A percentile compares a stretch with the other conserved stretches of the same genome.
Conservation (phyloP, 768 basidiomycete species). For the Hypholoma fasciculare region DNA sequence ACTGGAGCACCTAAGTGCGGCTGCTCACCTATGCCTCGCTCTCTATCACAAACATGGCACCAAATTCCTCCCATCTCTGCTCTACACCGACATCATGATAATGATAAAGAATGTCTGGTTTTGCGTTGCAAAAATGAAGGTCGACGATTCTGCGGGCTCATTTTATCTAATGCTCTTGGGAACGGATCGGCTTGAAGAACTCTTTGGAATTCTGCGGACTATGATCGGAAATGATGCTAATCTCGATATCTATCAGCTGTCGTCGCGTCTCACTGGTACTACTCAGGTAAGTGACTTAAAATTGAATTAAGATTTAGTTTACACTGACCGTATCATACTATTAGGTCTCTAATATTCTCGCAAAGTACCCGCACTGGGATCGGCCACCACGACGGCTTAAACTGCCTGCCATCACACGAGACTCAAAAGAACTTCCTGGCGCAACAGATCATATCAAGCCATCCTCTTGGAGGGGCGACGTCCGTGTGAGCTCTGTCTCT, state of each 20-base stretch:
- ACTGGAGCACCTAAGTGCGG: constrained; percentile 24
- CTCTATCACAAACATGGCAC: constrained; percentile 14
- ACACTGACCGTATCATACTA: too few species aligned
- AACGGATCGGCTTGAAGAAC: constrained; percentile 33
- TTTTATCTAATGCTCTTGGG: constrained; percentile 38
- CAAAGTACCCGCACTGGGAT: too few species aligned
- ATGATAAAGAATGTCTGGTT: constrained; percentile 25
- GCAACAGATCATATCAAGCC: too few species aligned
- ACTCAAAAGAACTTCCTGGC: too few species aligned
- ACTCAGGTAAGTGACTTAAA: too few species aligned
- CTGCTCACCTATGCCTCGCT: constrained; percentile 23
- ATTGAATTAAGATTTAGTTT: too few species aligned
- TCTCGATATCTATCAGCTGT: constrained; percentile 26
- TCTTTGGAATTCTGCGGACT: constrained; percentile 34
- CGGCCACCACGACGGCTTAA: too few species aligned
- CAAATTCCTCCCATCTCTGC: constrained; percentile 24
- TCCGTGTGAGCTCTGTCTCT: too few species aligned
- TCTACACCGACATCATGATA: constrained; percentile 28
- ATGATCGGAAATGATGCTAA: constrained; percentile 33
- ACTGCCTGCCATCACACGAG: too few species aligned
- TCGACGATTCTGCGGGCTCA: constrained; percentile 26
- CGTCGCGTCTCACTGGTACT: constrained; percentile 24
- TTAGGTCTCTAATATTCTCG: constrained; percentile 3
- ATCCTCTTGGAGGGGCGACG: too few species aligned
- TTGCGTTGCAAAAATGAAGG: constrained; percentile 31